A percentile compares a stretch with the other conserved stretches of the same genome.
Evolutionary conservation across 192 early-diverging fungal species (phyloP).

Genomic region (Linnemannia schmuckeri): DNA sequence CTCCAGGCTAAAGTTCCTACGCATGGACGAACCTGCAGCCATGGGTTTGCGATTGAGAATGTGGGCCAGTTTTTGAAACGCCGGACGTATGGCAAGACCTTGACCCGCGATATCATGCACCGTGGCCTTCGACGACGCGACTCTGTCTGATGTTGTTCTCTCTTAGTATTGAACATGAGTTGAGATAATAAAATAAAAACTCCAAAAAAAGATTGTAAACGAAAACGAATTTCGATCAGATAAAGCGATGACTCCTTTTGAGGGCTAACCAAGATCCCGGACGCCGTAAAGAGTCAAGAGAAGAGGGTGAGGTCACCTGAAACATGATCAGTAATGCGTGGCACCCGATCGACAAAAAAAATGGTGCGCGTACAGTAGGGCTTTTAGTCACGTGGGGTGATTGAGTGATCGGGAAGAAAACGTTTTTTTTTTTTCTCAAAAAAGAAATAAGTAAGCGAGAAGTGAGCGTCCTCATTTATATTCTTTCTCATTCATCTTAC

Average conservation of each 20-base stretch:
- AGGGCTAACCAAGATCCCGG: too few species aligned
- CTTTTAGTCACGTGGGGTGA: not conserved
- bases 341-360: not conserved
- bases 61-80: conserved; percentile 37
- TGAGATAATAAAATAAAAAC: not conserved
- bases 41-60: conserved; percentile 38
- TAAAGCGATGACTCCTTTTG: too few species aligned
- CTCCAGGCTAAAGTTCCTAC: conserved; percentile 18
- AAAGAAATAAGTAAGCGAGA: not conserved
- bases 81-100: conserved; percentile 30
- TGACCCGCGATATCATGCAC: conserved; percentile 36
- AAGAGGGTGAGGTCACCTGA: not conserved
- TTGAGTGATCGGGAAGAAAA: not conserved
- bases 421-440: not conserved
- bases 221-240: too few species aligned
- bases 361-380: not conserved
- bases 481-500: not conserved
- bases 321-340: not conserved
- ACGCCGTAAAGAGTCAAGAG: too few species aligned
- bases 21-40: conserved; percentile 29
- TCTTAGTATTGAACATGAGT: not conserved
- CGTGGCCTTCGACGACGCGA: conserved; percentile 33
- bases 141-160: conserved; percentile 20
- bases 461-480: too few species aligned
- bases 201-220: too few species aligned